These are phyloP conservation scores for Beauveria brongniartii DNA, from an alignment of 2,329 filamentous ascomycete genomes.

Conservation along the genomic window DNA sequence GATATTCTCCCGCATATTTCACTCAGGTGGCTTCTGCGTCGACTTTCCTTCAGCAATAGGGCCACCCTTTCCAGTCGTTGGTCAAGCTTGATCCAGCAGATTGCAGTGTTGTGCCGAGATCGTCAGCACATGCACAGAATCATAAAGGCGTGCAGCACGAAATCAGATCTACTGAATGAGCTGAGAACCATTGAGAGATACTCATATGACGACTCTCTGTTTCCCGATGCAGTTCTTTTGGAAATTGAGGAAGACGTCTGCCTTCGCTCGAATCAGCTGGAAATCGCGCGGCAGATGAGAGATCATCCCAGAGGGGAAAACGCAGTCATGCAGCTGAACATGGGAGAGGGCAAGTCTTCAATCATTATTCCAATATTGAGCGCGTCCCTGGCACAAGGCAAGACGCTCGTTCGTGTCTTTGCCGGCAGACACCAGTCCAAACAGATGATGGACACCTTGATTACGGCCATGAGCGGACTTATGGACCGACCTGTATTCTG, in stretches of 20 bases:
- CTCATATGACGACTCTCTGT: not conserved
- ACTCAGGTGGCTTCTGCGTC: not conserved
- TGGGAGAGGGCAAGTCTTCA: constrained; percentile 64
- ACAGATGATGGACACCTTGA: constrained; percentile 52
- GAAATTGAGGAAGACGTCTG: constrained; percentile 56
- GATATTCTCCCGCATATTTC: not conserved
- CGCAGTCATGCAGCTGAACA: constrained; percentile 57
- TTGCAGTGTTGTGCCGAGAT: not conserved
- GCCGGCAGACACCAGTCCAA: constrained; percentile 52
- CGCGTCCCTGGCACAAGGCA: constrained; percentile 40
- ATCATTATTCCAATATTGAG: constrained; percentile 61
- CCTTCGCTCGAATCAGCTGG: constrained; percentile 51
- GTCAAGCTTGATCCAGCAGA: not conserved
- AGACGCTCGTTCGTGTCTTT: constrained; percentile 46
- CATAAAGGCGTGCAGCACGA: constrained; percentile 31
- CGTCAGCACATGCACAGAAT: not conserved
- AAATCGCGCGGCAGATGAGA: constrained; percentile 51
- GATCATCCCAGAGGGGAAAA: constrained; percentile 31
- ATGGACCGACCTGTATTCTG: constrained; percentile 45
- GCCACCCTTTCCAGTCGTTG: not conserved
- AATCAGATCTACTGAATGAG: not conserved
- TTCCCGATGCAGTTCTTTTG: constrained; percentile 53
- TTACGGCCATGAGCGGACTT: constrained; percentile 47
- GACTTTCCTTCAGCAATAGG: not conserved
- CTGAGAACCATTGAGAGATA: not conserved